Evolutionary conservation across 1,284 basidiomycete genomes (phyloP).

Genomic region (Megacollybia platyphylla): DNA sequence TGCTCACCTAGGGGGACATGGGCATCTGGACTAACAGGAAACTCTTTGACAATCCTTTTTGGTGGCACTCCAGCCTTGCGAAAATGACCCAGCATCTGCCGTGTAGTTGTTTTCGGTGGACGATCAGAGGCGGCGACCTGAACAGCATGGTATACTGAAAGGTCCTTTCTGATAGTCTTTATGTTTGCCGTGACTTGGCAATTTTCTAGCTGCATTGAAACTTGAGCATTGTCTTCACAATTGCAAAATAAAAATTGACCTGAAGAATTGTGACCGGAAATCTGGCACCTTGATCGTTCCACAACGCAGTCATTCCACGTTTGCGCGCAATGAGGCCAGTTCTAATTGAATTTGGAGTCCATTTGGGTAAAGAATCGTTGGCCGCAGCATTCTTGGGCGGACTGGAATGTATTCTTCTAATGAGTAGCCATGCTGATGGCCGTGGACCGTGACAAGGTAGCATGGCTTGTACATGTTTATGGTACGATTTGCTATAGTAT

Average conservation of each 20-base stretch:
- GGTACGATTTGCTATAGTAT: constrained; percentile 16
- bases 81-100: constrained; percentile 82
- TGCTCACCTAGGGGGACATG: constrained; percentile 75
- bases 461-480: neutral
- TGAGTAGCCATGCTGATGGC: no score
- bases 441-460: no score
- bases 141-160: constrained; percentile 72
- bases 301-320: constrained; percentile 91
- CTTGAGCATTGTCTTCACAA: neutral
- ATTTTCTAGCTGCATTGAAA: constrained; percentile 51
- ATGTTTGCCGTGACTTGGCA: constrained; percentile 79
- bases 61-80: constrained; percentile 69
- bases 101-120: constrained; percentile 52
- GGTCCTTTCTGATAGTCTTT: constrained; percentile 45
- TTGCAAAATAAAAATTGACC: constrained; percentile 32
- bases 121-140: constrained; percentile 76
- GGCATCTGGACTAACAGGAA: constrained; percentile 81
- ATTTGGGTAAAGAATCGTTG: constrained; percentile 30
- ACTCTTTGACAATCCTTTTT: constrained; percentile 86
- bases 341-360: constrained; percentile 80
- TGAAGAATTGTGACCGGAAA: constrained; percentile 92
- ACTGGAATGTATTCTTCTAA: no score
- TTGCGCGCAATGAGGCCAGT: constrained; percentile 95
- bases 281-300: constrained; percentile 81
- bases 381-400: neutral